Base-by-base conservation (phyloP, 2,329 filamentous ascomycete species). In the Verticillium dahliae region DNA sequence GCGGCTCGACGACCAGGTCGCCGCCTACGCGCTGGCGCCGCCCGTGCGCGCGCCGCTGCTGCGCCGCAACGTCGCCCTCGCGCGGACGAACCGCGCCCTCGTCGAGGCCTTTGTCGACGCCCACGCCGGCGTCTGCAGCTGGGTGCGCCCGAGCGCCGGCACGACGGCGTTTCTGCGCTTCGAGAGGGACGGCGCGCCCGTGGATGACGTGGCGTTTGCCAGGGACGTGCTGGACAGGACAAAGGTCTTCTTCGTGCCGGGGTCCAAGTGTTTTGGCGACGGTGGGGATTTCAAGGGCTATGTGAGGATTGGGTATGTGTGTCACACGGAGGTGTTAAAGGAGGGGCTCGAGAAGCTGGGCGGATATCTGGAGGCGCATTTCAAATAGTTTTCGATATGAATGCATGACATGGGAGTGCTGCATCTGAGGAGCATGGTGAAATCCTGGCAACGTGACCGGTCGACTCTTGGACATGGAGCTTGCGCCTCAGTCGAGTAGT, bases 131-230 rank as follows among this genome's bases (percentile, higher is more conserved):
- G 80, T 84, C 6, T 89, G 86, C 67, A 82, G 82, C 1, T 95
- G 90, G 89, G 80, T 87, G 4, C 89, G 85, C 72, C 92, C 92
- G 1, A 84, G 84, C 5, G 91, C 90, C 1, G 92, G 91, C 0
- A 96, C 91, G 1, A 94, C 90, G 9, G 89, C 90, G 0, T 90
- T 96, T 69, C 76, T 96, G 61, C 85, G 83, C 67, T 91, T 96
- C 66, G 56, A 85, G 77, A 14, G 31, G 15, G 31, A 14, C 3
- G 58, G 58, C 0, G 78, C 81, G 70, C 81, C 85, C 1, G 81
- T 96, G 0, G 85, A 94, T 68, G 89, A 93, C 64, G 84, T 83
- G n/a, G 79, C 79, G 4, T 89, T 96, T 67, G 94, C 90, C 67
- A 77, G 85, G 67, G 82, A 86, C 69, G 73, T 96, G 39, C 75